Percentiles rank a stretch among this genome's conserved stretches.
Evolutionary conservation across 2,329 filamentous ascomycete genomes (phyloP).

Genomic region (Piedraia hortae): DNA sequence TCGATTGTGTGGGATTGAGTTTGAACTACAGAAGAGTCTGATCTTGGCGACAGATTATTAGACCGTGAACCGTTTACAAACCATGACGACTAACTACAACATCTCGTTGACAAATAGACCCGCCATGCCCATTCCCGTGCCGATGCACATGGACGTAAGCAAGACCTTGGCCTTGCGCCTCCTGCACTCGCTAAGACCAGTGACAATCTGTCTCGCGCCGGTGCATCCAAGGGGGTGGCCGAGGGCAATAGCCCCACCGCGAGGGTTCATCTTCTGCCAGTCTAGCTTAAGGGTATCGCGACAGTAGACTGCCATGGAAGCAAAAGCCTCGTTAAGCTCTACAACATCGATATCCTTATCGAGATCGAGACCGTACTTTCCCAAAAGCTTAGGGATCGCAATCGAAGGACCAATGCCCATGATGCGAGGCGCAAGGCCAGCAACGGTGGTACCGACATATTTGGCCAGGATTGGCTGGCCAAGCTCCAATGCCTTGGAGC

Average conservation of each 20-base stretch:
- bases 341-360: constrained; percentile 70
- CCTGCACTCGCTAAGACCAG: constrained; percentile 24
- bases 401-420: constrained; percentile 77
- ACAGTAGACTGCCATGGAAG: constrained; percentile 75
- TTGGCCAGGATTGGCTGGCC: constrained; percentile 84
- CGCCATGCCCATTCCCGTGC: constrained; percentile 37
- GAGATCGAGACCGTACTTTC: constrained; percentile 47
- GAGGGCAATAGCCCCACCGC: constrained; percentile 58
- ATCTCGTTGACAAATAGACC: constrained; percentile 39
- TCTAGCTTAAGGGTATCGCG: constrained; percentile 33
- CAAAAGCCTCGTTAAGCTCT: constrained; percentile 95
- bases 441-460: constrained; percentile 73
- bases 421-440: constrained; percentile 71
- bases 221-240: constrained; percentile 63
- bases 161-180: constrained; percentile 19
- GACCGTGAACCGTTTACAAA: too few species aligned
- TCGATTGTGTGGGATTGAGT: too few species aligned
- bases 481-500: constrained; percentile 60
- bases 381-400: constrained; percentile 54
- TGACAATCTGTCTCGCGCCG: constrained; percentile 60
- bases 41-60: too few species aligned
- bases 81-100: constrained; percentile 13
- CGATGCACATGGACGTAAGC: constrained; percentile 71
- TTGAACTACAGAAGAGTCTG: too few species aligned
- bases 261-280: constrained; percentile 50